A percentile compares a stretch with the other conserved stretches of the same genome.
Evolutionary conservation across 2,329 filamentous ascomycete species (phyloP).

Genomic region (Didymellaceae sp.): DNA sequence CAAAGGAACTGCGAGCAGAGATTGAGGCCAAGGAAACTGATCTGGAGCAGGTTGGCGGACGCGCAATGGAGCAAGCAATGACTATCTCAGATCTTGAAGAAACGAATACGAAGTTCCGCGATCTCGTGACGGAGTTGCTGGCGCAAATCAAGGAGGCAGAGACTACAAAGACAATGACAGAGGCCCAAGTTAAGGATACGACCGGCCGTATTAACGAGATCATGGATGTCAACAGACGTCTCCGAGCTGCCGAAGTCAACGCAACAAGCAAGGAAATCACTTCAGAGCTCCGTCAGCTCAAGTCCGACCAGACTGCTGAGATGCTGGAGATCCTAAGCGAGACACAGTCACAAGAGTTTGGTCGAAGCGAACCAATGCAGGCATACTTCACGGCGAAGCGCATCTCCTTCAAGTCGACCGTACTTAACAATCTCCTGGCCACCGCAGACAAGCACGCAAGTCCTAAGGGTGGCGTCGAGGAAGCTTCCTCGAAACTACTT

Average conservation of each 20-base stretch:
- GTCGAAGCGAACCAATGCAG: conserved; percentile 83
- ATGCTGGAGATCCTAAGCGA: conserved; percentile 73
- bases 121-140: conserved; percentile 85
- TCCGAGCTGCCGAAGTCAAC: conserved; percentile 88
- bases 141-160: conserved; percentile 89
- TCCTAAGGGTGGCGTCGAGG: conserved; percentile 73
- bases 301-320: conserved; percentile 86
- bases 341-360: conserved; percentile 65
- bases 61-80: conserved; percentile 77
- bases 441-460: conserved; percentile 65
- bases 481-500: conserved; percentile 70
- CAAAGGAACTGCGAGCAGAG: conserved; percentile 93
- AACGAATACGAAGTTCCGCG: conserved; percentile 84
- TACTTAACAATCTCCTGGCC: conserved; percentile 22
- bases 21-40: conserved; percentile 86
- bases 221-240: conserved; percentile 94
- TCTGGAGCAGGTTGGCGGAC: conserved; percentile 80
- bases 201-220: conserved; percentile 88
- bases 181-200: conserved; percentile 89
- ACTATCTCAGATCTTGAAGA: conserved; percentile 87
- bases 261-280: conserved; percentile 95
- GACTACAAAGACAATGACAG: conserved; percentile 88
- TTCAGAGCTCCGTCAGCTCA: conserved; percentile 82
- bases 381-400: conserved; percentile 87
- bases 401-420: conserved; percentile 79